A percentile compares a stretch with the other conserved stretches of the same genome.
phyloP scores from a whole-genome alignment of 352 stramenopile genomes.

The Phytophthora europaea region DNA sequence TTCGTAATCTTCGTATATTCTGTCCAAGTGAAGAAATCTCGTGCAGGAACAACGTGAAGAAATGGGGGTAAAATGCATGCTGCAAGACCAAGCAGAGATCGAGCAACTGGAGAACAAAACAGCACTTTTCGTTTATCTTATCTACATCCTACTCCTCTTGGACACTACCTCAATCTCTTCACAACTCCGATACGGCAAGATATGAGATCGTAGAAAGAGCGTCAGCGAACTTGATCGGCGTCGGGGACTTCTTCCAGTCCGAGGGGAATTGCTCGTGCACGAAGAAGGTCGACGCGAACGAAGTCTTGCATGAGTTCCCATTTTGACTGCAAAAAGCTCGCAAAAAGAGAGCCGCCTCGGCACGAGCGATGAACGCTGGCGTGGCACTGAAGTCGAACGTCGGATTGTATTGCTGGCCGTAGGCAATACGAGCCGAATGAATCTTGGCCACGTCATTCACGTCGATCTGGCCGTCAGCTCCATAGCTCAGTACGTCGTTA shows the following conservation, averaged over 20 bases:
- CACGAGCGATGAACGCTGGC: constrained; percentile 10
- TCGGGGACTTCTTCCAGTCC: constrained; percentile 14
- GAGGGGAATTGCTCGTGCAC: constrained; percentile 21
- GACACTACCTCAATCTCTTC: neutral
- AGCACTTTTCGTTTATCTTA: neutral
- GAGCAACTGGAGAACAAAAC: too few species aligned
- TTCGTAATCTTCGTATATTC: too few species aligned
- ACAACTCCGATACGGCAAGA: constrained; percentile 5
- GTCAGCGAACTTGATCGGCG: constrained; percentile 15
- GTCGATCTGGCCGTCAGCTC: constrained; percentile 12
- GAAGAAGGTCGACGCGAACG: constrained; percentile 23
- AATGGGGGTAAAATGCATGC: too few species aligned
- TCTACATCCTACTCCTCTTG: neutral
- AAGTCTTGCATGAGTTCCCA: constrained; percentile 9
- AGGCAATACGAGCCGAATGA: neutral
- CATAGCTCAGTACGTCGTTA: constrained; percentile 2
- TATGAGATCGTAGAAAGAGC: constrained; percentile 17
- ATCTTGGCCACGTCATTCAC: constrained; percentile 19
- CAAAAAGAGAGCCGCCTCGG: constrained; percentile 8
- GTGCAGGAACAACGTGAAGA: too few species aligned
- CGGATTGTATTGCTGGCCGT: constrained; percentile 18
- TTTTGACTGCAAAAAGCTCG: constrained; percentile 5
- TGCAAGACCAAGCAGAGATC: too few species aligned
- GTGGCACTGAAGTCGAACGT: constrained; percentile 11
- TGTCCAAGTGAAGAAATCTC: too few species aligned